Evolutionary conservation across 352 stramenopile genomes (phyloP).

Genomic region (Phytophthora sansomeana): DNA sequence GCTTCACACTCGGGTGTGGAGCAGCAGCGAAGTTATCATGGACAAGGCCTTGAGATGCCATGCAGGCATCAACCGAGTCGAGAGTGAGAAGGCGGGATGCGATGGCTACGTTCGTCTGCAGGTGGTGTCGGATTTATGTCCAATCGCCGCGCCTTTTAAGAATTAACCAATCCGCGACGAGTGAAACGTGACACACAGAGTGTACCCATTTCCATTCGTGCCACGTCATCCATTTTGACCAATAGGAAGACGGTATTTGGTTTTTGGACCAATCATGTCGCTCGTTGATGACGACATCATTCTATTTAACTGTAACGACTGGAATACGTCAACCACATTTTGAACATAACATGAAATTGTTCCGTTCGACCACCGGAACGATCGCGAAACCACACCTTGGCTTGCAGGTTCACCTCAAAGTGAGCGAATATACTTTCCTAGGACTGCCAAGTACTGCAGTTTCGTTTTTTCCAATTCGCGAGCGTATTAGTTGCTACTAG

Average conservation of each 20-base stretch:
- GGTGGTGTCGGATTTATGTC: neutral
- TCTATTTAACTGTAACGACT: too few species aligned
- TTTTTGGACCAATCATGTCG: neutral
- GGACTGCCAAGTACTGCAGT: too few species aligned
- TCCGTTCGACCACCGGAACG: too few species aligned
- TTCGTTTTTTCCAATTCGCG: too few species aligned
- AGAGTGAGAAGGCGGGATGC: neutral
- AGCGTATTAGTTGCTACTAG: too few species aligned
- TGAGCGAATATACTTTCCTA: too few species aligned
- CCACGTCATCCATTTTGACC: constrained; percentile 11
- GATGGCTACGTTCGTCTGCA: constrained; percentile 2
- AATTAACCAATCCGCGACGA: neutral
- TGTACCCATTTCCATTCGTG: constrained; percentile 31
- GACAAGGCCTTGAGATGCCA: neutral
- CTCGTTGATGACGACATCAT: neutral
- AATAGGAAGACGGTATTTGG: neutral
- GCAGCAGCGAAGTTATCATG: neutral
- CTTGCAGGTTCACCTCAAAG: too few species aligned
- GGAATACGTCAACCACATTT: too few species aligned
- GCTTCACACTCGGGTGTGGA: neutral
- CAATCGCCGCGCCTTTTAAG: constrained; percentile 1
- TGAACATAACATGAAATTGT: too few species aligned
- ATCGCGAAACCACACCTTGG: too few species aligned
- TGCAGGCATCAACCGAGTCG: neutral
- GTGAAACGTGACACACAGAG: constrained; percentile 11